Conservation (phyloP, 73 alveolate genomes). For the Breviolum minutum region DNA sequence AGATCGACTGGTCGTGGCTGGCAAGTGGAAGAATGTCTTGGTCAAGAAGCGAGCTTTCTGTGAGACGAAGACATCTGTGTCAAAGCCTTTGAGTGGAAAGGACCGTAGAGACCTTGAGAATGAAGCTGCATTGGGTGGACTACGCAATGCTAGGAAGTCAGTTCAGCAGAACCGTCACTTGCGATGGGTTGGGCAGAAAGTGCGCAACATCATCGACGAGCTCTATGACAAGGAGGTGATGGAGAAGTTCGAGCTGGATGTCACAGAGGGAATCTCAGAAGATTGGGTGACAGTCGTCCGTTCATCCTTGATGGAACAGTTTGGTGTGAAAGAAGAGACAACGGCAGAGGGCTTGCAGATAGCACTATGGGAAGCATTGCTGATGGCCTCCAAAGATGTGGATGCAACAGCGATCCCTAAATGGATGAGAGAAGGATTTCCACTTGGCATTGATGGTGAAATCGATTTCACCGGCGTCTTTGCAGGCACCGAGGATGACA, state of each 20-base stretch:
- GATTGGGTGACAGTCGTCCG: not conserved
- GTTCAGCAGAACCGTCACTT: not conserved
- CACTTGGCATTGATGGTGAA: not conserved
- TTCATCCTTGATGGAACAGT: not conserved
- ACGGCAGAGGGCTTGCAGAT: not conserved
- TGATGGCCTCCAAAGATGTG: not conserved
- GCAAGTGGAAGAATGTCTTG: not conserved
- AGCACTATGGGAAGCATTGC: not conserved
- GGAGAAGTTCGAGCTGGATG: not conserved
- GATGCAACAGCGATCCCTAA: not conserved
- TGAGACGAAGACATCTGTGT: not conserved
- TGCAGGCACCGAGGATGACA: not conserved
- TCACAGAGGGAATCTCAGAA: not conserved
- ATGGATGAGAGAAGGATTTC: constrained; percentile 14
- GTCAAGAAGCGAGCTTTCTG: not conserved
- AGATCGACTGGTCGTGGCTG: not conserved
- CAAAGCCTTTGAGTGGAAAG: not conserved
- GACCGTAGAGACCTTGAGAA: not conserved
- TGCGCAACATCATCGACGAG: not conserved
- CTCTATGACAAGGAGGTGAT: not conserved
- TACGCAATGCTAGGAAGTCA: not conserved
- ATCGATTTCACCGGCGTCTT: constrained; percentile 21
- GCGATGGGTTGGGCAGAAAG: not conserved
- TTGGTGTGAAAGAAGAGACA: not conserved
- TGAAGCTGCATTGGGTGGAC: not conserved